These are phyloP conservation scores for Xerocomus minutiporus DNA, from an alignment of 1,284 basidiomycete species.

Conservation along the genomic window DNA sequence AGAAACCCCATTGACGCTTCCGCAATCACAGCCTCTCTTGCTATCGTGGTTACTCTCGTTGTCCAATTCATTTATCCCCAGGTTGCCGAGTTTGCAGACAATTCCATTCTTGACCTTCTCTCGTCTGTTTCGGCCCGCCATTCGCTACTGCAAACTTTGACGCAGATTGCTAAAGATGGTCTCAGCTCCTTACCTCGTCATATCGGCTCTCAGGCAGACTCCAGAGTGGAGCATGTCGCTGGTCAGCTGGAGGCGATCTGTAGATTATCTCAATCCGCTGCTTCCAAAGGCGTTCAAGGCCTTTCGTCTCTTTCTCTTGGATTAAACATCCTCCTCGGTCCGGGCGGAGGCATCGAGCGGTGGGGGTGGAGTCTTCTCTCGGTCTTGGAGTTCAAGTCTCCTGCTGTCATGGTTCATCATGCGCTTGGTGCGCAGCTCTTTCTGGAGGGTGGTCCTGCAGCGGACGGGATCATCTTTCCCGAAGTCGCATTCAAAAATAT, in stretches of 20 bases:
- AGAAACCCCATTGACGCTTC: constrained; percentile 55
- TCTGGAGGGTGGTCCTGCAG: constrained; percentile 47
- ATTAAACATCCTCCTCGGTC: constrained; percentile 70
- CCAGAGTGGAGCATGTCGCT: constrained; percentile 64
- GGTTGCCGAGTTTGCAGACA: constrained; percentile 36
- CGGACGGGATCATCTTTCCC: constrained; percentile 49
- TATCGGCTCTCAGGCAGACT: constrained; percentile 64
- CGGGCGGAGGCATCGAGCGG: constrained; percentile 77
- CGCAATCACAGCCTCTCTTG: constrained; percentile 60
- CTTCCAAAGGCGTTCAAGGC: constrained; percentile 15
- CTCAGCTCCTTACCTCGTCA: constrained; percentile 74
- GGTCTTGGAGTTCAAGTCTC: constrained; percentile 67
- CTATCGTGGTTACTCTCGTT: constrained; percentile 60
- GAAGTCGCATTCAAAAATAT: constrained; percentile 59
- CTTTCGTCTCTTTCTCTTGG: constrained; percentile 47
- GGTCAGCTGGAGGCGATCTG: constrained; percentile 70
- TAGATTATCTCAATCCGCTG: constrained; percentile 36
- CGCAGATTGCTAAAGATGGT: constrained; percentile 56
- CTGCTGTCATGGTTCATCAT: constrained; percentile 45
- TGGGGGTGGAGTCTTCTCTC: constrained; percentile 84
- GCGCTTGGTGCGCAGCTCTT: constrained; percentile 50
- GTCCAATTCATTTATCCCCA: constrained; percentile 28
- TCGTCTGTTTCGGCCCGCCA: constrained; percentile 39
- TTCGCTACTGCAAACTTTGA: constrained; percentile 48
- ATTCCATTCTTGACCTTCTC: constrained; percentile 47